Base-by-base conservation (phyloP, 441 rosid species). In the Metrosideros polymorpha region DNA sequence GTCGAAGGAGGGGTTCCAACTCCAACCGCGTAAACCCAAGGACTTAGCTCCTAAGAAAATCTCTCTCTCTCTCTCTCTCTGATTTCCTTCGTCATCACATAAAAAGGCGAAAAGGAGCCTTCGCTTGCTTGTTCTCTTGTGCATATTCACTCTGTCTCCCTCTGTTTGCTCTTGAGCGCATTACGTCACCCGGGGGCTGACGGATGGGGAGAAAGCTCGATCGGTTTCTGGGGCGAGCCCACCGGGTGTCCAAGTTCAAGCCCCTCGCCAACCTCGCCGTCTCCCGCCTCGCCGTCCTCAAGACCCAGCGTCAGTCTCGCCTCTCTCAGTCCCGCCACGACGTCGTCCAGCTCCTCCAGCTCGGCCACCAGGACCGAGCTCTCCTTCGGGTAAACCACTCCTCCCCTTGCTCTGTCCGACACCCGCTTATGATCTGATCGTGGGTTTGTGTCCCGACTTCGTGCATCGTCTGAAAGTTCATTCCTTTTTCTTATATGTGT, bases 131-230 rank as follows among this genome's bases (percentile, higher is more conserved):
- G 89, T 88, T 85, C 83, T 51, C 82, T 47, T 43, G 5, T 84
- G 27, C 75, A 35, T 35, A 10, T 9, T 18, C 6, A 7, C 5
- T 17, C 24, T 29, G 12, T 18, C 43, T 32, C 84, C 9, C 56
- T 61, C 61, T 82, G 54, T 14, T 27, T 63, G 29, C 50, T 39
- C 63, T 76, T 2, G 12, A 24, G 27, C 63, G 13, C 53, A 45
- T 57, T 2, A 30, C 55, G 50, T 18, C 39, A 50, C 35, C 29
- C 82, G 30, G 25, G 45, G 29, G 22, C 25, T 45, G 82, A 45
- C 30, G 45, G 12, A 95, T 97, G 99, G 99, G 99, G 82, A 95
- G 91, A 92, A 97, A 92, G 89, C 93, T 96, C 1, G 98, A 95
- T 89, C 94, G 94, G 79, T 79, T 97, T 52, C 90, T 97, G 25